Evolutionary conservation across 106 monocot genomes (phyloP).

Genomic region (Dioscorea dumetorum): DNA sequence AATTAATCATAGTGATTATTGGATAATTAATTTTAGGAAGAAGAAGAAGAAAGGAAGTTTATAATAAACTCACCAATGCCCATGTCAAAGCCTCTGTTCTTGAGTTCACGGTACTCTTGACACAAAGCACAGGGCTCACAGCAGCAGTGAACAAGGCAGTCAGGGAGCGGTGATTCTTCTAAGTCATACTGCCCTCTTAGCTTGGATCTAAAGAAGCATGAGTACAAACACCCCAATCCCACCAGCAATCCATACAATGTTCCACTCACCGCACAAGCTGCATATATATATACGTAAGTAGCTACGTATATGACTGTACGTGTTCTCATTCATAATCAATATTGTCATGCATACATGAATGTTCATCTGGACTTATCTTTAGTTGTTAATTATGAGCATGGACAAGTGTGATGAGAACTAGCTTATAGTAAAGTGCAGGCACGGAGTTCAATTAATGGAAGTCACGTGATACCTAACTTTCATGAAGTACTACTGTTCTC

Average conservation of each 20-base stretch:
- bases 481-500: too few species aligned
- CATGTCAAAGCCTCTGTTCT: constrained; percentile 22
- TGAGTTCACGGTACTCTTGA: constrained; percentile 28
- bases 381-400: too few species aligned
- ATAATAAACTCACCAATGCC: constrained; percentile 16
- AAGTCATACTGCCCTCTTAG: constrained; percentile 20
- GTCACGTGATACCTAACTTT: too few species aligned
- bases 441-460: too few species aligned
- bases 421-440: too few species aligned
- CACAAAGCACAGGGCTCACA: constrained; percentile 29
- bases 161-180: constrained; percentile 11
- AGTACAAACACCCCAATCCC: constrained; percentile 18
- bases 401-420: too few species aligned
- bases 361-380: too few species aligned
- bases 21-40: neutral
- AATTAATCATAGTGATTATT: neutral
- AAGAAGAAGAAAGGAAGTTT: neutral
- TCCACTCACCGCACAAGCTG: constrained; percentile 19
- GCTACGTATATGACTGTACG: too few species aligned
- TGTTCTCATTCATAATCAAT: too few species aligned
- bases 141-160: constrained; percentile 28
- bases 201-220: constrained; percentile 21
- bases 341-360: too few species aligned
- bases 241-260: constrained; percentile 8
- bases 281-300: too few species aligned